Evolutionary conservation across 306 rosid genomes (phyloP), one percentile per base, ranked within the genome.

Genomic region (Quercus parvula): DNA sequence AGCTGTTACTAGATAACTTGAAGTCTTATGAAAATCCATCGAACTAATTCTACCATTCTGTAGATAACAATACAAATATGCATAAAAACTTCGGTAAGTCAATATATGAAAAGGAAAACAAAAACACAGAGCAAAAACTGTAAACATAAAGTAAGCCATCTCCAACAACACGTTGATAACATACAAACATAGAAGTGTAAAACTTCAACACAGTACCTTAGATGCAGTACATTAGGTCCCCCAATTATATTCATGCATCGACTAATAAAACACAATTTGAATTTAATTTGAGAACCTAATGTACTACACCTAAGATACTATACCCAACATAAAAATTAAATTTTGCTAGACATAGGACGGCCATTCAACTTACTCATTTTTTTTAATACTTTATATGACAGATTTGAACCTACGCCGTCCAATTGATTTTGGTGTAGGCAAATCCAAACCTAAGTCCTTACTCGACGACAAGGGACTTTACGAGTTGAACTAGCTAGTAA

Each of bases 1-100:
- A 35, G 99, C 99, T 57, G 99, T 95, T 81, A 95, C 98, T 30
- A 95, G 87, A 88, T 92, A 89, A 85, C 88, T 85, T 5, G 95
- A 87, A 28, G 99, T 81, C 87, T 87, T 85, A 82, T 95, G 98
- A 83, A 95, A 95, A 80, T 95, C 99, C 87, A 95, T 76, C 5
- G 98, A 95, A 70, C 98, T 92, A 76, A 92, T 95, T 82, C 89
- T 87, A 83, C 99, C 90, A 81, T 81, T 92, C 99, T 95, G 93
- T 12, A 62, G 28, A 78, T 71, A 79, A 70, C 49, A 41, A 25
- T 10, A 73, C 33, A 71, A 72, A 79, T 70, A 20, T 12, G 20
- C 30, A 12, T 7, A 44, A n/a, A 57, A 24, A 5, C 15, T 61
- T 55, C 24, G 30, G 27, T 14, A 28, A 71, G 56, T n/a, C 20